Conservation (phyloP, 2,329 filamentous ascomycete genomes). For the Diaporthe ampelina region DNA sequence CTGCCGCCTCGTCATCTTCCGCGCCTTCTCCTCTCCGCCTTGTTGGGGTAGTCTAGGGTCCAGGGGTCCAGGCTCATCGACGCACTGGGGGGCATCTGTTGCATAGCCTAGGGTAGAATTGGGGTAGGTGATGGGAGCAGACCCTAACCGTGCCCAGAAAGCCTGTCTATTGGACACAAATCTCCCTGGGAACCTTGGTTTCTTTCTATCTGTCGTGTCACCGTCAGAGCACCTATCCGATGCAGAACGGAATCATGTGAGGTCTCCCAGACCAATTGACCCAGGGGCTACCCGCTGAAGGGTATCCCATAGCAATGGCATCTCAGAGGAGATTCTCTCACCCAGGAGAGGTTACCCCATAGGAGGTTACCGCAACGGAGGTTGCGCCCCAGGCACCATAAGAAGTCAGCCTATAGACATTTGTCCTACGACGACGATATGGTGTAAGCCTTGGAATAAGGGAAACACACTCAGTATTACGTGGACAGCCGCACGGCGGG, state of each 20-base stretch:
- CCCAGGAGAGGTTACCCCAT: too few species aligned
- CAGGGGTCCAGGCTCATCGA: background rate
- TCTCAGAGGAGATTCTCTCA: too few species aligned
- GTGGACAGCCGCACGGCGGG: conserved; percentile 2
- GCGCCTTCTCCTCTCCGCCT: conserved; percentile 16
- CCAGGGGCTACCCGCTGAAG: too few species aligned
- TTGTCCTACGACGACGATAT: background rate
- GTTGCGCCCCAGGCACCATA: background rate
- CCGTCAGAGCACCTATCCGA: background rate
- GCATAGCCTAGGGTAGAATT: background rate
- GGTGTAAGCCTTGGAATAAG: background rate
- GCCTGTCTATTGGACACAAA: background rate
- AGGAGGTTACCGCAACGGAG: too few species aligned
- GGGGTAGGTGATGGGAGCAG: background rate
- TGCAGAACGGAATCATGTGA: background rate
- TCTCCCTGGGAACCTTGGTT: background rate
- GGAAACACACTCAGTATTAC: background rate
- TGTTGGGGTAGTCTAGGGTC: background rate
- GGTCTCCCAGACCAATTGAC: background rate
- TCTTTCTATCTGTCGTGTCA: background rate
- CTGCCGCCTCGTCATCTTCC: background rate
- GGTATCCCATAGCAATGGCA: background rate
- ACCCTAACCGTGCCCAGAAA: background rate
- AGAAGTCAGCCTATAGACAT: background rate
- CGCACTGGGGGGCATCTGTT: background rate